Evolutionary conservation across 2,329 filamentous ascomycete genomes (phyloP).

Genomic region (Magnaporthiopsis rhizophila): DNA sequence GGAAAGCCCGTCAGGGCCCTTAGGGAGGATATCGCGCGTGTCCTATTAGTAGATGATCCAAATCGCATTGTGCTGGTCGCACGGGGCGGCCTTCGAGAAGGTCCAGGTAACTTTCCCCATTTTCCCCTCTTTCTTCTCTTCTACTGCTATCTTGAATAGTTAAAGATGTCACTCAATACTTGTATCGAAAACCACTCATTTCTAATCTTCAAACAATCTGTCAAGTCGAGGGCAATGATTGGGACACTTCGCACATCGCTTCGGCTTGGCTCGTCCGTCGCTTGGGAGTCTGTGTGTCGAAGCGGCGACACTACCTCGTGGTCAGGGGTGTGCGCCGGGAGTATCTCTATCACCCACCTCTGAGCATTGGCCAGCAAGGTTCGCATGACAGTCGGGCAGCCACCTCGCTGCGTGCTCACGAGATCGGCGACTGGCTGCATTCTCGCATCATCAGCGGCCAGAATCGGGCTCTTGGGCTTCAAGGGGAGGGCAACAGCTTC

Average conservation of each 20-base stretch:
- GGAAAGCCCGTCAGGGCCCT: conserved; percentile 22
- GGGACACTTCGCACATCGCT: conserved; percentile 20
- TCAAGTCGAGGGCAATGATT: conserved; percentile 22
- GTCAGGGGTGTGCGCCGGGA: conserved; percentile 22
- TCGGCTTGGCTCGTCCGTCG: conserved; percentile 23
- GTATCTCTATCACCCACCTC: conserved; percentile 23
- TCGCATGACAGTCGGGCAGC: no score
- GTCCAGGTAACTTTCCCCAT: conserved; percentile 8
- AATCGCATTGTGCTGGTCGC: conserved; percentile 22
- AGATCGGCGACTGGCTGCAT: conserved; percentile 6
- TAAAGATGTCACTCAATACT: no score
- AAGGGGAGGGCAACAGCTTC: conserved; percentile 9
- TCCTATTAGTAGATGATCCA: conserved; percentile 17
- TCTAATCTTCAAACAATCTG: no score
- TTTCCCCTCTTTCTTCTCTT: no score
- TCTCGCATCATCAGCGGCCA: conserved; percentile 7
- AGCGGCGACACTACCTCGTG: conserved; percentile 17
- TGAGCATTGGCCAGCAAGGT: no score
- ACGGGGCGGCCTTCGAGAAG: conserved; percentile 21
- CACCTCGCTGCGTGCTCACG: background rate
- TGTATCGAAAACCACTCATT: no score
- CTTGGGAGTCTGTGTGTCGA: conserved; percentile 20
- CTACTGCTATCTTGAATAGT: no score
- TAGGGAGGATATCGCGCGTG: conserved; percentile 16
- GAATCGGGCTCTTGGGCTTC: conserved; percentile 8